Conservation (phyloP, 306 rosid genomes). For the Glycine latifolia region DNA sequence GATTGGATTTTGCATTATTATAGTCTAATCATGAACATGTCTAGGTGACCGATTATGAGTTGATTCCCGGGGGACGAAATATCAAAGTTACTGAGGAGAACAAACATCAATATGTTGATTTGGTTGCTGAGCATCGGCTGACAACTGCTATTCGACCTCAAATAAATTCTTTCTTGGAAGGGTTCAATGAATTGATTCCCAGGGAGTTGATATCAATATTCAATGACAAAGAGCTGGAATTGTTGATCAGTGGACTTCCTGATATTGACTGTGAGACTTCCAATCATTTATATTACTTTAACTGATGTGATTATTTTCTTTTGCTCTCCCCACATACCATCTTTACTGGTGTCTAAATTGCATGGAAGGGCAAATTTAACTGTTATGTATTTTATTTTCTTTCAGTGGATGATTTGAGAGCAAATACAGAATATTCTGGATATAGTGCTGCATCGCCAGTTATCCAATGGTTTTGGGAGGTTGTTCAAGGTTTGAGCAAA, state of each 20-base stretch:
- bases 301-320: neutral
- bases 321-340: slow-evolving; percentile 6
- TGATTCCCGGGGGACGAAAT: slow-evolving; percentile 95
- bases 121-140: slow-evolving; percentile 90
- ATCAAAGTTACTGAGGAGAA: slow-evolving; percentile 96
- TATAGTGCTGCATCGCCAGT: slow-evolving; percentile 90
- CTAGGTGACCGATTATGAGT: slow-evolving; percentile 96
- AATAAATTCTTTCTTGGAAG: slow-evolving; percentile 90
- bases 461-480: slow-evolving; percentile 99
- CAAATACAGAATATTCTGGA: slow-evolving; percentile 97
- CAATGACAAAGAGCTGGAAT: slow-evolving; percentile 94
- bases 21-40: slow-evolving; percentile 49
- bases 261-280: slow-evolving; percentile 89
- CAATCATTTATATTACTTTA: slow-evolving; percentile 8
- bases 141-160: slow-evolving; percentile 99
- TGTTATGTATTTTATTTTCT: slow-evolving; percentile 37
- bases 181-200: slow-evolving; percentile 79
- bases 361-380: slow-evolving; percentile 35
- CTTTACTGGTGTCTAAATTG: neutral
- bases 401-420: slow-evolving; percentile 99
- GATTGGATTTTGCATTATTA: slow-evolving; percentile 35
- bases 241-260: slow-evolving; percentile 98
- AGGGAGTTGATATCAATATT: slow-evolving; percentile 86
- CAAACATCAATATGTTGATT: slow-evolving; percentile 91
- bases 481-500: slow-evolving; percentile 88